These are phyloP conservation scores for Daedaleopsis sinensis DNA, from an alignment of 768 basidiomycete species.

Conservation along the genomic window DNA sequence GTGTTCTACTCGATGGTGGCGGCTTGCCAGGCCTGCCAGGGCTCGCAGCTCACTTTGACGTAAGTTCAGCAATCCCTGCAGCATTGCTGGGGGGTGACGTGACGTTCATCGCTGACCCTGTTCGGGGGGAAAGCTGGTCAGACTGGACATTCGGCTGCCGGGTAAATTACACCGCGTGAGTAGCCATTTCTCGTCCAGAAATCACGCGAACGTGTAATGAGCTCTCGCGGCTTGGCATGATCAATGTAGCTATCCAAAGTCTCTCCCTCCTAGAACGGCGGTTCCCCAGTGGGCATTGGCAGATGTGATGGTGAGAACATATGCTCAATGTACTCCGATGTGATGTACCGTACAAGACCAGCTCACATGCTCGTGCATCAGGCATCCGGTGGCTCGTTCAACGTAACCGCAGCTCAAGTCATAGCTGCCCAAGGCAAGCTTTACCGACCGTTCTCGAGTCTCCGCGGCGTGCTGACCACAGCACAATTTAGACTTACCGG, in stretches of 20 bases:
- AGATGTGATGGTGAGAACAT: not conserved
- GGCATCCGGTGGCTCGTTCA: not conserved
- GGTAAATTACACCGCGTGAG: not conserved
- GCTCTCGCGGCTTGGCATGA: not conserved
- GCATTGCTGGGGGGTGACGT: not conserved
- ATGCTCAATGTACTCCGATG: not conserved
- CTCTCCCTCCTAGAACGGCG: not conserved
- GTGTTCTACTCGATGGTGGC: not conserved
- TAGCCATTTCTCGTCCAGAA: not conserved
- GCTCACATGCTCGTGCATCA: not conserved
- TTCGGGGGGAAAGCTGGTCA: no score
- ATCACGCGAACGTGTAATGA: not conserved
- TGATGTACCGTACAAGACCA: not conserved
- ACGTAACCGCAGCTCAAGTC: not conserved
- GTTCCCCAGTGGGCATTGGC: slow-evolving; percentile 7
- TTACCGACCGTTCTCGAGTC: not conserved
- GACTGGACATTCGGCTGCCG: no score
- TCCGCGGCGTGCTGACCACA: not conserved
- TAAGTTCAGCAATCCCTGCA: not conserved
- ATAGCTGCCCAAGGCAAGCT: not conserved
- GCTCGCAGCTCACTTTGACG: not conserved
- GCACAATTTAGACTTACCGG: not conserved
- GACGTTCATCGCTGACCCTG: not conserved
- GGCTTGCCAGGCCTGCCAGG: not conserved
- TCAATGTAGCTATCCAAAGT: not conserved